Percentiles rank a stretch among this genome's conserved stretches.
These are phyloP conservation scores for Apiotrichum brassicae DNA, from an alignment of 1,284 basidiomycete genomes.

Conservation along the genomic window DNA sequence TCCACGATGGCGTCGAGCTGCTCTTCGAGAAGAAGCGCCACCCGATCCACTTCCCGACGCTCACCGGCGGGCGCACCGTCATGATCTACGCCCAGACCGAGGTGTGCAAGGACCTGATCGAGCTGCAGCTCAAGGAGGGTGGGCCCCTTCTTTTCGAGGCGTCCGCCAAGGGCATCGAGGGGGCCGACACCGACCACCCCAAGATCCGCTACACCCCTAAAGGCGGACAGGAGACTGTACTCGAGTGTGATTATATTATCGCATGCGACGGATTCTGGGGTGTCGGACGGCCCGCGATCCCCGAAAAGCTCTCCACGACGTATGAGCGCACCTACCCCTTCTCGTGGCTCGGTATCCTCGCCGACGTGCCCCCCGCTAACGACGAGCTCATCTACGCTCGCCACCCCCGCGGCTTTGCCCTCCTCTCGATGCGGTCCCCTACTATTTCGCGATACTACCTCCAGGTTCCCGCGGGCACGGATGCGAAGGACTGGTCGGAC, in stretches of 20 bases:
- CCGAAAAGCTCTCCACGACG: conserved; percentile 9
- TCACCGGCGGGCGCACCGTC: conserved; percentile 15
- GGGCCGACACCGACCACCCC: conserved; percentile 10
- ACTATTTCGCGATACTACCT: conserved; percentile 19
- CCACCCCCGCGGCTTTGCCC: conserved; percentile 14
- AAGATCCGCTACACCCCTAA: conserved; percentile 14
- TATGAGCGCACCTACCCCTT: conserved; percentile 20
- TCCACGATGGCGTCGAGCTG: conserved; percentile 20
- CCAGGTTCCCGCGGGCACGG: conserved; percentile 17
- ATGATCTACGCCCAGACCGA: conserved; percentile 24
- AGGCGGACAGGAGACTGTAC: conserved; percentile 5
- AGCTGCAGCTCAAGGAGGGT: conserved; percentile 17
- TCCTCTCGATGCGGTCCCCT: conserved; percentile 17
- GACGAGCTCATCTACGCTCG: conserved; percentile 21
- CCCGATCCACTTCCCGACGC: conserved; percentile 15
- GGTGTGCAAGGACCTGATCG: conserved; percentile 21
- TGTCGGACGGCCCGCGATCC: conserved; percentile 16
- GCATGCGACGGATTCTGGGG: conserved; percentile 19
- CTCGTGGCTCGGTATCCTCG: conserved; percentile 19
- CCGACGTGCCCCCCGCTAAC: conserved; percentile 18
- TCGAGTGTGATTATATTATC: conserved; percentile 14
- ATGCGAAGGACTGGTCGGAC: conserved; percentile 17
- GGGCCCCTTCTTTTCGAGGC: conserved; percentile 15
- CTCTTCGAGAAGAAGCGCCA: conserved; percentile 15
- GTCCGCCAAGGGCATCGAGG: conserved; percentile 7